Conservation (phyloP, 208 protist species). For the Trypanosomatidae sp. region DNA sequence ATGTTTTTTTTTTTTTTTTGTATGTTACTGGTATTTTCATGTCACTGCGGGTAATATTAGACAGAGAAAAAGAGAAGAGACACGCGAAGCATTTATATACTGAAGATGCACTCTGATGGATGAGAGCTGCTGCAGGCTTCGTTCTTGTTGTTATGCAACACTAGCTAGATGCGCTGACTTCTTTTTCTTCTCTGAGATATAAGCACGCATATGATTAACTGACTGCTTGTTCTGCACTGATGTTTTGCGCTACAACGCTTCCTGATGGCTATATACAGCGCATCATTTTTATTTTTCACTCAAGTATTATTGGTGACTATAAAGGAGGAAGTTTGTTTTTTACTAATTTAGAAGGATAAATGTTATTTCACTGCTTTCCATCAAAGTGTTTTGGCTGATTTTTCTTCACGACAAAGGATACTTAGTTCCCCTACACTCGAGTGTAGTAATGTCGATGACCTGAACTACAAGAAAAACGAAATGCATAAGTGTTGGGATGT, state of each 20-base stretch:
- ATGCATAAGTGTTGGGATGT: not conserved
- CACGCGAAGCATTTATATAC: not conserved
- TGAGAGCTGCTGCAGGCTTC: not conserved
- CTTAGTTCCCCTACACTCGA: not conserved
- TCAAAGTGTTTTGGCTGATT: not conserved
- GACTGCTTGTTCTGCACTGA: not conserved
- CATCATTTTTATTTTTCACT: not conserved
- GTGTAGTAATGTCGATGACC: too few species aligned
- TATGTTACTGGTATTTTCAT: not conserved
- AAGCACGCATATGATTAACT: not conserved
- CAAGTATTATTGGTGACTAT: not conserved
- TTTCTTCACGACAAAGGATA: not conserved
- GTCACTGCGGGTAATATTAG: not conserved
- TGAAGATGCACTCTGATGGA: too few species aligned
- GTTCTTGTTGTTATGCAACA: not conserved
- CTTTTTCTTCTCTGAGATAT: constrained; percentile 4
- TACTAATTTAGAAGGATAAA: not conserved
- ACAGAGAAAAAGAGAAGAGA: not conserved
- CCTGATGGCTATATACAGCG: not conserved
- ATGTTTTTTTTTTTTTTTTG: not conserved
- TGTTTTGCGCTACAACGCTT: not conserved
- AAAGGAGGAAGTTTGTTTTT: not conserved
- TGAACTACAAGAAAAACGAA: not conserved
- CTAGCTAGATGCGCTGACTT: too few species aligned
- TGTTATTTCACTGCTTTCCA: not conserved